Percentiles rank a stretch among this genome's conserved stretches.
phyloP scores from a whole-genome alignment of 2,329 filamentous ascomycete species.

The Cercospora janseana region DNA sequence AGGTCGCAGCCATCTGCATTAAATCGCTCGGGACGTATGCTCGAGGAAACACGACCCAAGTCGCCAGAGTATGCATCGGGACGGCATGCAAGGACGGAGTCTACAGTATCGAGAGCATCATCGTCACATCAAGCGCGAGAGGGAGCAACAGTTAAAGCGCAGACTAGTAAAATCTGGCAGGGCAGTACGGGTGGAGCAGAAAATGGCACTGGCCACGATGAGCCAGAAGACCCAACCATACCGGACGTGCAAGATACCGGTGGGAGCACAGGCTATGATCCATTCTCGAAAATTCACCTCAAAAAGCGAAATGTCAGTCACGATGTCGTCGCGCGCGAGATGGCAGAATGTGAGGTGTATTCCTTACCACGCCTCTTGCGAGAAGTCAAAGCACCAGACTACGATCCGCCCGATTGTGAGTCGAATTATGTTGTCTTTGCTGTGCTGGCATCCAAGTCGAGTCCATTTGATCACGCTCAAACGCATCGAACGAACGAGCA shows the following conservation, averaged over 20 bases:
- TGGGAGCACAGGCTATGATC: slow-evolving; percentile 64
- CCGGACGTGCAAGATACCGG: slow-evolving; percentile 20
- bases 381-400: slow-evolving; percentile 77
- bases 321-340: slow-evolving; percentile 70
- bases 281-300: slow-evolving; percentile 81
- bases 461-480: slow-evolving; percentile 64
- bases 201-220: slow-evolving; percentile 22
- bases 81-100: background rate
- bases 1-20: slow-evolving; percentile 21
- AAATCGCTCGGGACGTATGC: slow-evolving; percentile 6
- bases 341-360: slow-evolving; percentile 74
- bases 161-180: slow-evolving; percentile 13
- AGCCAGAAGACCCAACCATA: slow-evolving; percentile 22
- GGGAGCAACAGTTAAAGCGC: slow-evolving; percentile 1
- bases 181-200: slow-evolving; percentile 15
- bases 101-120: slow-evolving; percentile 15
- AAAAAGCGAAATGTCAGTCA: slow-evolving; percentile 81
- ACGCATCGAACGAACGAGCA: slow-evolving; percentile 45
- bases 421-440: slow-evolving; percentile 87
- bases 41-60: background rate
- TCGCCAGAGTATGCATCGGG: background rate
- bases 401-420: slow-evolving; percentile 75
- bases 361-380: slow-evolving; percentile 77
- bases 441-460: slow-evolving; percentile 83
- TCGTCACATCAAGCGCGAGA: slow-evolving; percentile 18